phyloP scores from a whole-genome alignment of 495 filamentous ascomycete species.

The Penicillium lividum region DNA sequence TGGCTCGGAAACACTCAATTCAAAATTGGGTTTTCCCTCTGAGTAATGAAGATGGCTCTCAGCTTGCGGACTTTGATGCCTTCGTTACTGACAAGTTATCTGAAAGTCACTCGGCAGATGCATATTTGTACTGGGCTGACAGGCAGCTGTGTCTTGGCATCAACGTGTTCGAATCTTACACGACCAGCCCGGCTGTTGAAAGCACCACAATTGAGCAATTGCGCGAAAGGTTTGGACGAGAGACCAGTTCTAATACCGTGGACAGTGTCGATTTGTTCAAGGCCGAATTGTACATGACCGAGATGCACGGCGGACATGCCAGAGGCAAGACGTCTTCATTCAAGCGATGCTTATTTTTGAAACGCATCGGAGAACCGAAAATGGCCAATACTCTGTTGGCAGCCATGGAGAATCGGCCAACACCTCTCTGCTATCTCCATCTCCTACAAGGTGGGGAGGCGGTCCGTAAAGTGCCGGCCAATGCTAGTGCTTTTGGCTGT shows the following conservation, averaged over 20 bases:
- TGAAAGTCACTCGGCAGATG: conserved; percentile 53
- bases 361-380: conserved; percentile 43
- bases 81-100: conserved; percentile 41
- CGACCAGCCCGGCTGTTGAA: no score
- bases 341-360: conserved; percentile 66
- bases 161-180: conserved; percentile 49
- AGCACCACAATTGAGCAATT: no score
- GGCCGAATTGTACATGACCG: conserved; percentile 61
- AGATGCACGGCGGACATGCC: conserved; percentile 60
- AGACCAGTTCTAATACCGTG: conserved; percentile 37
- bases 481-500: conserved; percentile 62
- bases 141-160: conserved; percentile 55
- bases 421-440: conserved; percentile 62
- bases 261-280: conserved; percentile 57
- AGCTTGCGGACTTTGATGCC: conserved; percentile 47
- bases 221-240: background rate
- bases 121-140: conserved; percentile 57
- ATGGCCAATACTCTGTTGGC: conserved; percentile 42
- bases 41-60: conserved; percentile 40
- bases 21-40: conserved; percentile 55
- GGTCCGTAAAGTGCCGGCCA: conserved; percentile 44
- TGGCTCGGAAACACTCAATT: conserved; percentile 43
- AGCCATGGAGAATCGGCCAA: conserved; percentile 52
- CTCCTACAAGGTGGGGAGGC: conserved; percentile 61
- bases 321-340: conserved; percentile 62